Evolutionary conservation across 495 filamentous ascomycete species (phyloP).

Genomic region (Podospora pseudocomata): DNA sequence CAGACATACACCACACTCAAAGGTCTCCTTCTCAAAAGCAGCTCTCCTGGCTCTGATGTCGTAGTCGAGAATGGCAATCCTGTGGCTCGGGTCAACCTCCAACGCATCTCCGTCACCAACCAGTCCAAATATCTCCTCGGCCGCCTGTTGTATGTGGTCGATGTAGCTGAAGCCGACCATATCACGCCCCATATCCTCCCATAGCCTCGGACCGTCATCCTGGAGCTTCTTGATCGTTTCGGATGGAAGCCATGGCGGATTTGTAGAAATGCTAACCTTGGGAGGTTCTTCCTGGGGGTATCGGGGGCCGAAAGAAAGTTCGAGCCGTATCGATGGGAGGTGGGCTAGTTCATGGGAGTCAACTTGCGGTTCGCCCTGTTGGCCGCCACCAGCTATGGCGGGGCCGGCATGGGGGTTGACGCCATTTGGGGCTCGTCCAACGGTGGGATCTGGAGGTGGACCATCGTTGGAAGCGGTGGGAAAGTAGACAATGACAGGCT

Average conservation of each 20-base stretch:
- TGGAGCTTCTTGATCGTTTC: constrained; percentile 55
- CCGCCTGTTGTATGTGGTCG: constrained; percentile 76
- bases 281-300: constrained; percentile 74
- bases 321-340: constrained; percentile 69
- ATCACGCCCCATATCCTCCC: constrained; percentile 77
- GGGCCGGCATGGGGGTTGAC: background rate
- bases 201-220: constrained; percentile 59
- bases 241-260: constrained; percentile 66
- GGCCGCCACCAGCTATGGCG: background rate
- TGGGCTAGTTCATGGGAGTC: constrained; percentile 66
- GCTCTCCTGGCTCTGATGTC: constrained; percentile 67
- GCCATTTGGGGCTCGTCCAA: constrained; percentile 15
- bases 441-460: constrained; percentile 16
- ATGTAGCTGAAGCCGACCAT: constrained; percentile 82
- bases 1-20: constrained; percentile 85
- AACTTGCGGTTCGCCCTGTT: constrained; percentile 11
- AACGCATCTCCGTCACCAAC: constrained; percentile 51
- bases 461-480: constrained; percentile 48
- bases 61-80: constrained; percentile 72
- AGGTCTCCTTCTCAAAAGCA: constrained; percentile 79
- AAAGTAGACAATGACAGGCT: constrained; percentile 68
- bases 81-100: constrained; percentile 56
- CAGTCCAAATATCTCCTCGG: constrained; percentile 74
- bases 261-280: constrained; percentile 58
- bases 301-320: constrained; percentile 64